phyloP scores from a whole-genome alignment of 768 basidiomycete genomes.

The Lactifluus subvellereus region DNA sequence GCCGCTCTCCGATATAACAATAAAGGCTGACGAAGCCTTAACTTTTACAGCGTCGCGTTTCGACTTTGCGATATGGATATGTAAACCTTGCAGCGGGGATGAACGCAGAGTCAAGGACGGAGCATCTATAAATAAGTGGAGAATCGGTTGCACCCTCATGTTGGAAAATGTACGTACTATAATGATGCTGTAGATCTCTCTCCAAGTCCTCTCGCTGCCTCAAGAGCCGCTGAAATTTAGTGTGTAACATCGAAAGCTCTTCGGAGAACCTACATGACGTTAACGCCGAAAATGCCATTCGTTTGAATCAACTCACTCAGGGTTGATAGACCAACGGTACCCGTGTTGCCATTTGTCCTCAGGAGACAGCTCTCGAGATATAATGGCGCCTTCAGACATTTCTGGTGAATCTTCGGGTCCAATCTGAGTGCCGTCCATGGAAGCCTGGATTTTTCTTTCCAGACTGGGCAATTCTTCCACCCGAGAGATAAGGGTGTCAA shows the following conservation, averaged over 20 bases:
- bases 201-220: conserved; percentile 49
- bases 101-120: conserved; percentile 70
- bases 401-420: conserved; percentile 14
- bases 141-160: neutral
- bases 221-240: conserved; percentile 40
- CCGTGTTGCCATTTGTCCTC: conserved; percentile 30
- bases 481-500: conserved; percentile 48
- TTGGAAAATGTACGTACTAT: conserved; percentile 38
- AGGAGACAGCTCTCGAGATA: conserved; percentile 18
- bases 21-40: conserved; percentile 44
- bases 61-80: conserved; percentile 61
- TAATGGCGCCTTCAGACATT: conserved; percentile 20
- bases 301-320: conserved; percentile 43
- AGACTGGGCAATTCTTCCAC: conserved; percentile 49
- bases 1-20: conserved; percentile 53
- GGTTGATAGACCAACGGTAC: conserved; percentile 56
- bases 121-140: conserved; percentile 40
- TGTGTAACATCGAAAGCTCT: conserved; percentile 46
- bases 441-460: conserved; percentile 50
- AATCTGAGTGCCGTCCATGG: conserved; percentile 26
- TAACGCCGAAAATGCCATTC: neutral
- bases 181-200: conserved; percentile 43
- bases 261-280: conserved; percentile 51
- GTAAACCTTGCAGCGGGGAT: conserved; percentile 63
- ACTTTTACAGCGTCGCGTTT: conserved; percentile 56